Base-by-base conservation (phyloP, 2,329 filamentous ascomycete species). In the Phialemoniopsis sp. region DNA sequence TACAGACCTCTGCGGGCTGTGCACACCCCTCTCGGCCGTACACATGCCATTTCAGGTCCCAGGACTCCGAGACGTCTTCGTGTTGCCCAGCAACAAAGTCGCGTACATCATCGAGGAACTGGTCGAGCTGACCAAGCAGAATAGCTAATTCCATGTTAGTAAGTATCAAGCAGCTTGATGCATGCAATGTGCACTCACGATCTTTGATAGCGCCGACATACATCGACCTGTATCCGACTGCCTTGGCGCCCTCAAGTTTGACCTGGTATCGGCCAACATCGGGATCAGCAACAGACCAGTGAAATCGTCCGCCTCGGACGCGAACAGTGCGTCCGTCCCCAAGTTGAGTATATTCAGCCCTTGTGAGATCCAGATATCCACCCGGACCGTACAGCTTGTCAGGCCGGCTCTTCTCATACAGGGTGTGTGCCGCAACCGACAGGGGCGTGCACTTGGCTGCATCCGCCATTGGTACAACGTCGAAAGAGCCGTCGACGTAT, bases 401-500 rank as follows among this genome's bases (percentile, higher is more conserved):
- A 0, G 75, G 73, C 13, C 73, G 51, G 0, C 64, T 60, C 43
- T 78, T 78, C 55, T 78, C 74, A 37, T 78, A 78, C 9, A 78
- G 50, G 0, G 72, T 68, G 44, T 78, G 73, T 0, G 73, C 70
- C 1, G 72, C 72, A 1, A 78, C 72, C 0, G 66, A 68, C 0
- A 68, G 39, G 0, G 69, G 63, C 0, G 68, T 76, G 43, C 74
- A 78, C 2, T 54, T 55, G 0, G 64, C 58, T 0, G 46, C 44
- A 0, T 64, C 57, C 5, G 60, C 55, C 0, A 66, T 48, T 0
- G 73, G 71, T 3, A 51, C 48, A 4, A 78, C 56, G 32, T 76
- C 70, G 39, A 78, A n/a, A n/a, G n/a, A 78, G 0, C 70, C 67
- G 13, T 65, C 51, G 1, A 39, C 28, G 3, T 64, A 66, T 1